A percentile compares a stretch with the other conserved stretches of the same genome.
phyloP scores from a whole-genome alignment of 225 moss, liverwort and hornwort genomes.

The Neckera pumila region DNA sequence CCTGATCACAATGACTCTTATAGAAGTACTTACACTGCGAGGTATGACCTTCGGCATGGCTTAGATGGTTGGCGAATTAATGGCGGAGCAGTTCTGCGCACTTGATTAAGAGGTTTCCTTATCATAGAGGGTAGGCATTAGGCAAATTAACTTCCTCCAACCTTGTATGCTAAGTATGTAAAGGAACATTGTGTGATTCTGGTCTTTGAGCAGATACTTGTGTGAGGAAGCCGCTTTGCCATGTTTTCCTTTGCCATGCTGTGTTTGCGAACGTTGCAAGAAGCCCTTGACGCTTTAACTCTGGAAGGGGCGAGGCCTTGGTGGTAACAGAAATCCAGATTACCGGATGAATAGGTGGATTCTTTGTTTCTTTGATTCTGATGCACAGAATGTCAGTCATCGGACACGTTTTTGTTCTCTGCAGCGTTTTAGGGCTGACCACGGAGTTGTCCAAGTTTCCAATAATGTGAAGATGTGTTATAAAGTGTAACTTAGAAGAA shows the following conservation, averaged over 20 bases:
- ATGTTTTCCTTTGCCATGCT: background rate
- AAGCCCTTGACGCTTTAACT: background rate
- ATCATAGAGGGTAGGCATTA: background rate
- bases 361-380: background rate
- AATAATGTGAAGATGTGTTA: background rate
- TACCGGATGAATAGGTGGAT: background rate
- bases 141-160: background rate
- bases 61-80: conserved; percentile 73
- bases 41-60: conserved; percentile 72
- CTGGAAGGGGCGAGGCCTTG: background rate
- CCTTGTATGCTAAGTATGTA: conserved; percentile 7
- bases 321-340: background rate
- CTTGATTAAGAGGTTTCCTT: conserved; percentile 5
- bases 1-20: conserved; percentile 91
- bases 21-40: conserved; percentile 83
- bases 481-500: background rate
- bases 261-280: background rate
- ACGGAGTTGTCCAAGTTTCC: background rate
- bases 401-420: background rate
- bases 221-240: background rate
- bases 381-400: background rate
- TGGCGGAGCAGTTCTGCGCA: conserved; percentile 80
- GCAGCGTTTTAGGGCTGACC: no score
- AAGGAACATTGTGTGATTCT: background rate
- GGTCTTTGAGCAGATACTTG: background rate